Base-by-base conservation (phyloP, 257 asterid species). In the Solanum sejunctum region DNA sequence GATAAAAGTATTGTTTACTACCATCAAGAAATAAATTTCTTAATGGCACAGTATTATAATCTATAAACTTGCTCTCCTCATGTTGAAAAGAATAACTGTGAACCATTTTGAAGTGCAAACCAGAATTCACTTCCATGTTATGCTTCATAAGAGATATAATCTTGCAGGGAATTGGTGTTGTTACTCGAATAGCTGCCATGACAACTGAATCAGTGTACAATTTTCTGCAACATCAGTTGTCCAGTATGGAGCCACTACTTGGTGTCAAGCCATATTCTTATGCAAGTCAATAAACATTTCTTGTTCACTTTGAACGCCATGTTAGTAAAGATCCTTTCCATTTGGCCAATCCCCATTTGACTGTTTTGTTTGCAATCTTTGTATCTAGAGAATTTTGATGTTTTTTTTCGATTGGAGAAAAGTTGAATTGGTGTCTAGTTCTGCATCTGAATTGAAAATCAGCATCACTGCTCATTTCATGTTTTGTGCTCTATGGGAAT, bases 191-290 rank as follows among this genome's bases (percentile, higher is more conserved):
- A 17, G 98, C 97, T 58, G 92, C 99, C 26, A 84, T 60, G 88
- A 95, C 98, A 57, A 96, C 99, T 0, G 98, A 96, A 89, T 89
- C 95, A 47, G 92, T 96, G 75, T 96, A 95, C 88, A 87, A 85
- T 72, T 96, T 96, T 89, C 90, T 96, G 86, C 93, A 89, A 67
- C 88, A 87, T 84, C 91, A 96, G 64, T 87, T 96, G 90, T 92
- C 94, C 72, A 49, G 89, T 83, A 51, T 93, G 92, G 97, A 95
- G 78, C 70, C 93, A 9, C 72, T 95, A 87, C 91, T 95, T 16
- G 98, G 99, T 82, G 95, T 92, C 84, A 81, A 94, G 10, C 99
- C 98, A 10, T 96, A 95, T 56, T 83, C 64, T 51, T 52, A 77
- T 11, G 64, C 82, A 52, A 77, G 82, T 52, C 8, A 10, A 77